Conservation (phyloP, 305 asterid genomes). For the Fraxinus sp. region DNA sequence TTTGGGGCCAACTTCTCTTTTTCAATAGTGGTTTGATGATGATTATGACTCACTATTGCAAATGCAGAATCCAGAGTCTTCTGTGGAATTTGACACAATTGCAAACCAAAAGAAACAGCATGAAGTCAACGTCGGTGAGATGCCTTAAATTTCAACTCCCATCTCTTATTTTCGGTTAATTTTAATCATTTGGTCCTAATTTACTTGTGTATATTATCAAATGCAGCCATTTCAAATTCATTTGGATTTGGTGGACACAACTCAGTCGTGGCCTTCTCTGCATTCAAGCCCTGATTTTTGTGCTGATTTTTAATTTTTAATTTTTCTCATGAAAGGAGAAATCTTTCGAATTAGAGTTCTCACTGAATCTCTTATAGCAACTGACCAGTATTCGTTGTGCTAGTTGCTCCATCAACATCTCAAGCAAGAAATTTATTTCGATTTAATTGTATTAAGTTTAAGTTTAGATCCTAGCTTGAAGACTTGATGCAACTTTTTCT, state of each 20-base stretch:
- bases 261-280: slow-evolving; percentile 80
- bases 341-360: background rate
- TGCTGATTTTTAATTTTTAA: background rate
- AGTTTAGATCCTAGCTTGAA: slow-evolving; percentile 10
- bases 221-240: slow-evolving; percentile 83
- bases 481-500: background rate
- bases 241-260: slow-evolving; percentile 96
- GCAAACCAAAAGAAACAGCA: slow-evolving; percentile 78
- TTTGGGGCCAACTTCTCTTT: background rate
- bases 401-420: slow-evolving; percentile 23
- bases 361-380: background rate
- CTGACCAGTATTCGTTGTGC: background rate
- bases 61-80: slow-evolving; percentile 65
- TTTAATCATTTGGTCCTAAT: background rate
- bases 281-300: slow-evolving; percentile 59
- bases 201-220: background rate
- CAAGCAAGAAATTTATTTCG: slow-evolving; percentile 2
- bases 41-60: background rate
- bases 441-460: slow-evolving; percentile 12
- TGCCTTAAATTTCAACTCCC: background rate
- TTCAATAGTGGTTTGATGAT: background rate
- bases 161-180: background rate
- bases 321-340: background rate
- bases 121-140: slow-evolving; percentile 79
- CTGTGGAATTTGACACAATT: slow-evolving; percentile 74